Evolutionary conservation across 805 yeast species (phyloP), one percentile per base, ranked within the genome.

Genomic region (Pichia thaimueangensis): DNA sequence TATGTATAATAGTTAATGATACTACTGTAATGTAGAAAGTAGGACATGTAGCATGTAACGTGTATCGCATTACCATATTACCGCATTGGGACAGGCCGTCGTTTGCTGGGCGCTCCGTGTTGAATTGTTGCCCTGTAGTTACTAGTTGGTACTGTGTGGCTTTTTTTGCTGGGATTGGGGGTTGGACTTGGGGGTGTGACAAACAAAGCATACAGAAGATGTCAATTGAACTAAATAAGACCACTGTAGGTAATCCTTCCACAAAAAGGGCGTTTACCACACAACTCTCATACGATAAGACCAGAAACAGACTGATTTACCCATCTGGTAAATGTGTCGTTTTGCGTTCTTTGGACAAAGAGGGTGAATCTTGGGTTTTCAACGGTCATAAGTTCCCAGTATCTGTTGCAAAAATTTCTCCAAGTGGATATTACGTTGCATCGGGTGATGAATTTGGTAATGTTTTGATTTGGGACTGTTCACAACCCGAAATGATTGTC

Each of bases 371-470:
- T 10, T 47, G 47, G 49, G 43, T 47, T 13, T 91, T 82, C 66
- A 74, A 74, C 9, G 81, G 76, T 36, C 97, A 91, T 62, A 71
- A 73, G 28, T 68, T 69, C 31, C 64, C 75, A 19, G 86, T 94
- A 30, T 84, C 95, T 0, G 95, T 82, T 3, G 96, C 93, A 13
- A 75, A 77, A 36, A 87, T 93, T 60, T 71, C 95, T 1, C 96
- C 97, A 1, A 80, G 88, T 11, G 97, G 98, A 1, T 82, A 71
- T 62, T 91, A 86, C 63, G 68, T 91, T 24, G 96, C 95, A 2
- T 82, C 95, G 3, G 97, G 96, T 36, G 98, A 91, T 58, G 86
- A 79, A 52, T 64, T 81, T n/a, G 98, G 98, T 23, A 75, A 76
- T 47, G 94, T 91, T 34, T 82, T 84, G 51, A 78, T 93, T 35